A percentile compares a stretch with the other conserved stretches of the same genome.
Evolutionary conservation across 352 stramenopile genomes (phyloP).

Genomic region (Pythium myriotylum): DNA sequence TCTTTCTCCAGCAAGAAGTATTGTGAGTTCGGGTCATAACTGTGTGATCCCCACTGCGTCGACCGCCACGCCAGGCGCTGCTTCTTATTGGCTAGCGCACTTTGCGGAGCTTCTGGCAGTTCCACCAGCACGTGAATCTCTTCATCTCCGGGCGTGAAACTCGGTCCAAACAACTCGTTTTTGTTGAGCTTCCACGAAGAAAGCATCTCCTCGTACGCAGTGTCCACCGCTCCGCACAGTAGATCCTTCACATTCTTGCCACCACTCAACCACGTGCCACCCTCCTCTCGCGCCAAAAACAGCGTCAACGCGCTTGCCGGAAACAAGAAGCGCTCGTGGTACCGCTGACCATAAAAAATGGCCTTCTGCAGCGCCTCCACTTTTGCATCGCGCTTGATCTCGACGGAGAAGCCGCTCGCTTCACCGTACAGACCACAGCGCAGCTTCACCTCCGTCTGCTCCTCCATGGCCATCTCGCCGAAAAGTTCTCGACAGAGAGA

Average conservation of each 20-base stretch:
- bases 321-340: constrained; percentile 3
- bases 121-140: constrained; percentile 19
- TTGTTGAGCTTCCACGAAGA: constrained; percentile 19
- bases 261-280: constrained; percentile 11
- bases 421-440: constrained; percentile 16
- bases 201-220: constrained; percentile 14
- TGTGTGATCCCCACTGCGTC: constrained; percentile 10
- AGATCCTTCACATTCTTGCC: constrained; percentile 11
- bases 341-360: constrained; percentile 1
- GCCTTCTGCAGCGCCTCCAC: constrained; percentile 12
- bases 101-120: too few species aligned
- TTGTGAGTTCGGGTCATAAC: constrained; percentile 11
- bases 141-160: constrained; percentile 10
- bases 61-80: constrained; percentile 14
- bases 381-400: constrained; percentile 14
- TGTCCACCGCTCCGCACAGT: constrained; percentile 11
- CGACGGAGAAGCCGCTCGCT: constrained; percentile 8
- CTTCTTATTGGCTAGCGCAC: constrained; percentile 7
- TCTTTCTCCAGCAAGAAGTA: constrained; percentile 17
- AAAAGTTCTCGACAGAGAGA: too few species aligned
- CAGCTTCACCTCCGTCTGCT: constrained; percentile 13
- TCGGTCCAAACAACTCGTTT: constrained; percentile 14
- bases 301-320: constrained; percentile 15
- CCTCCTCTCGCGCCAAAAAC: constrained; percentile 18
- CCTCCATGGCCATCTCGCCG: too few species aligned